These are phyloP conservation scores for Paramyrothecium roridum DNA, from an alignment of 2,329 filamentous ascomycete genomes.

Conservation along the genomic window DNA sequence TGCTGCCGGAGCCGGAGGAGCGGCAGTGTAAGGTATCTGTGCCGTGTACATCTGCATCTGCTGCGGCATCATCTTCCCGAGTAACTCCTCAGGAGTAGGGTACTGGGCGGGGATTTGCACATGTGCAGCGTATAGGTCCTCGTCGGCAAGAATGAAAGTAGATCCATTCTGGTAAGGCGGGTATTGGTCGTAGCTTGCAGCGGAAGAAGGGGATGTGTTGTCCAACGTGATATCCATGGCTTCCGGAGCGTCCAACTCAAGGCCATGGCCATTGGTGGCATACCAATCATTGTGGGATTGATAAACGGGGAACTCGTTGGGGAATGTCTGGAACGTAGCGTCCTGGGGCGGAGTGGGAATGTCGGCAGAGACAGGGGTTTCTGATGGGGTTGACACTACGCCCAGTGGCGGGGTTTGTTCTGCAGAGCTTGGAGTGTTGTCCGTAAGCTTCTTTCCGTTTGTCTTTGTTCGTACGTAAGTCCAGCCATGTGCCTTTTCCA, in stretches of 20 bases:
- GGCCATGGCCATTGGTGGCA: conserved; percentile 25
- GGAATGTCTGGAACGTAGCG: conserved; percentile 23
- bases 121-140: conserved; percentile 60
- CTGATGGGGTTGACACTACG: conserved; percentile 61
- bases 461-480: conserved; percentile 89
- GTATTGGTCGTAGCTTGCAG: conserved; percentile 46
- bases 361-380: conserved; percentile 38
- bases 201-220: conserved; percentile 34
- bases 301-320: conserved; percentile 48
- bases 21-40: conserved; percentile 18
- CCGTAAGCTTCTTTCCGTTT: conserved; percentile 65
- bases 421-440: conserved; percentile 42
- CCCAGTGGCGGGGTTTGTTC: conserved; percentile 58
- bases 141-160: conserved; percentile 58
- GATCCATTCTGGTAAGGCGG: conserved; percentile 59
- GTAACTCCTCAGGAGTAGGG: conserved; percentile 32
- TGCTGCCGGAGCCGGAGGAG: conserved; percentile 11
- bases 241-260: conserved; percentile 30
- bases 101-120: conserved; percentile 53
- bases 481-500: conserved; percentile 95
- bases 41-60: conserved; percentile 32
- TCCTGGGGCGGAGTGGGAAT: conserved; percentile 59
- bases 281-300: conserved; percentile 44
- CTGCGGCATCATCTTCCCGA: conserved; percentile 40
- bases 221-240: conserved; percentile 37